Evolutionary conservation across 1,139 yeast genomes (phyloP).

Genomic region (Protomyces macrosporus): DNA sequence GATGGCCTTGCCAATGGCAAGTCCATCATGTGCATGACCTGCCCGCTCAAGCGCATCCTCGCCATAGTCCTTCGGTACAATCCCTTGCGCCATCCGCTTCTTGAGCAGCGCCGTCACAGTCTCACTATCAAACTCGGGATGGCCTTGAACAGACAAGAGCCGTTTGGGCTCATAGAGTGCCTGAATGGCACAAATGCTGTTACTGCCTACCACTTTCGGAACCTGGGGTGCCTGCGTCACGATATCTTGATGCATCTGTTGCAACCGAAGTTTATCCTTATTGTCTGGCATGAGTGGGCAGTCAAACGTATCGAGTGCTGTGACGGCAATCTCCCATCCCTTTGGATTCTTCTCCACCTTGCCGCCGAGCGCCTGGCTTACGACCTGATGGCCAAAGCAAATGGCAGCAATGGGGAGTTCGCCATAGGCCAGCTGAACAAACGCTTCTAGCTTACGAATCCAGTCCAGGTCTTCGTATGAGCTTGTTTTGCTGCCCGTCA

Average conservation of each 20-base stretch:
- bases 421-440: background rate
- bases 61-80: slow-evolving; percentile 16
- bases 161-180: slow-evolving; percentile 49
- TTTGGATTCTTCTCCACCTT: slow-evolving; percentile 51
- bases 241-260: slow-evolving; percentile 68
- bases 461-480: slow-evolving; percentile 3
- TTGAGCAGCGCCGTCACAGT: slow-evolving; percentile 37
- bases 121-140: slow-evolving; percentile 66
- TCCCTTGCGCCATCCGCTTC: slow-evolving; percentile 3
- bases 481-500: slow-evolving; percentile 55
- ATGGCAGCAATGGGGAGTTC: slow-evolving; percentile 41
- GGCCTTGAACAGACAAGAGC: slow-evolving; percentile 75
- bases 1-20: slow-evolving; percentile 12
- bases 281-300: slow-evolving; percentile 38
- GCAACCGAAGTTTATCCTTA: slow-evolving; percentile 41
- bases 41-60: slow-evolving; percentile 6
- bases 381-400: slow-evolving; percentile 83
- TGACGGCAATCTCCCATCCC: slow-evolving; percentile 73
- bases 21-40: slow-evolving; percentile 10
- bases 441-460: background rate
- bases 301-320: slow-evolving; percentile 43
- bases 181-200: slow-evolving; percentile 58
- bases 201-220: slow-evolving; percentile 48
- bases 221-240: slow-evolving; percentile 50
- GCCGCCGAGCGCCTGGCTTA: slow-evolving; percentile 61